Percentiles rank a stretch among this genome's conserved stretches.
These are phyloP conservation scores for Suillus subluteus DNA, from an alignment of 768 basidiomycete species.

Conservation along the genomic window DNA sequence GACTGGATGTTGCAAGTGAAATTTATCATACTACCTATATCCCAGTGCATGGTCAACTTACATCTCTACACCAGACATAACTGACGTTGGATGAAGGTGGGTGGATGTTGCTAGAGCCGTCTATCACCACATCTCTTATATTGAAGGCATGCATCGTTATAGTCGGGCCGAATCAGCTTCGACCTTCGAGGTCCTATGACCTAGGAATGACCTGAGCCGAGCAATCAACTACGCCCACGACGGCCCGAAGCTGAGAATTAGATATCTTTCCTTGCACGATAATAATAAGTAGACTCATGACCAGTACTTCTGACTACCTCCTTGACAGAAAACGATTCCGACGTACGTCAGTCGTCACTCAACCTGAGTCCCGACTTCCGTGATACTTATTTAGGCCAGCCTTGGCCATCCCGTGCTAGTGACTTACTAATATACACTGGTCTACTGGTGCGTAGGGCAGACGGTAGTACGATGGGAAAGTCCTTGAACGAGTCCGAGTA, in stretches of 20 bases:
- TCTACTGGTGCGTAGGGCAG: not conserved
- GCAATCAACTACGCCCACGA: slow-evolving; percentile 13
- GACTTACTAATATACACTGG: not conserved
- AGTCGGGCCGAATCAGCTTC: slow-evolving; percentile 18
- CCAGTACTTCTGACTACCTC: not conserved
- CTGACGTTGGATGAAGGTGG: slow-evolving; percentile 13
- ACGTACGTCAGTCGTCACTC: not conserved
- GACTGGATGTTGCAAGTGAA: slow-evolving; percentile 19
- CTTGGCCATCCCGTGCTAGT: not conserved
- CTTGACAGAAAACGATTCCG: not conserved
- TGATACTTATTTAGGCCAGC: not conserved
- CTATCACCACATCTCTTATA: slow-evolving; percentile 19
- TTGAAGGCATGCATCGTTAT: slow-evolving; percentile 2
- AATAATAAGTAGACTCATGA: slow-evolving; percentile 2
- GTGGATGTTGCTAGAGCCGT: not conserved
- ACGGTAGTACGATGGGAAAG: not conserved
- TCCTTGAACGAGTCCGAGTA: not conserved
- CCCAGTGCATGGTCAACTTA: slow-evolving; percentile 30
- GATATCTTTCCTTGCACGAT: not conserved
- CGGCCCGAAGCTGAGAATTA: slow-evolving; percentile 11
- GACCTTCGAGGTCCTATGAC: slow-evolving; percentile 20
- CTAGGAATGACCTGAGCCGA: not conserved
- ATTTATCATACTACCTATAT: not conserved
- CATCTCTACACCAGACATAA: slow-evolving; percentile 69
- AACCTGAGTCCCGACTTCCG: too few species aligned